Evolutionary conservation across 176 grass and related monocot species (phyloP).

Genomic region (Oropetium thomaeum): DNA sequence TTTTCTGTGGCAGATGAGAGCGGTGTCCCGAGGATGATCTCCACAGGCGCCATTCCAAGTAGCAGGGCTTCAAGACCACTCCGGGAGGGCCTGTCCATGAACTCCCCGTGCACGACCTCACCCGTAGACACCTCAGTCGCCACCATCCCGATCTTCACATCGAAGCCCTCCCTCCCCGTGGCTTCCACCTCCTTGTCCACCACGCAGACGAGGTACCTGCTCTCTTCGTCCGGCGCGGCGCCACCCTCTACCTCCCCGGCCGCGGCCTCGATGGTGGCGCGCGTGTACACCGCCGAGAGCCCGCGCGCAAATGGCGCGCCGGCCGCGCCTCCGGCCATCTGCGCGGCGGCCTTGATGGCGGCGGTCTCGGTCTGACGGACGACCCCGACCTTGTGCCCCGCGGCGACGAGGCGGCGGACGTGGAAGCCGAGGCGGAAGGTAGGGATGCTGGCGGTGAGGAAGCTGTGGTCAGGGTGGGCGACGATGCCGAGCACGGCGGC

Average conservation of each 20-base stretch:
- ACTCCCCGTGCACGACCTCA: constrained; percentile 81
- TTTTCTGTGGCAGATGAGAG: constrained; percentile 64
- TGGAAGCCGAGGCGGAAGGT: constrained; percentile 85
- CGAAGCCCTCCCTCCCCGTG: constrained; percentile 34
- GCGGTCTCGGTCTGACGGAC: constrained; percentile 96
- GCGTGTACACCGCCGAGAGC: constrained; percentile 80
- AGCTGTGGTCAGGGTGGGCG: constrained; percentile 74
- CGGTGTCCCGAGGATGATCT: constrained; percentile 74
- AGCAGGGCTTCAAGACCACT: constrained; percentile 73
- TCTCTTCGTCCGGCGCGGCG: constrained; percentile 20
- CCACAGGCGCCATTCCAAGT: constrained; percentile 63
- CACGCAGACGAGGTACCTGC: constrained; percentile 74
- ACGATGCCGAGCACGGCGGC: constrained; percentile 75
- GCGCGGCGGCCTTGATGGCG: constrained; percentile 75
- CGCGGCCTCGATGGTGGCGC: constrained; percentile 82
- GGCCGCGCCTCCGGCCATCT: constrained; percentile 38
- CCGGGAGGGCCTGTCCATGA: constrained; percentile 55
- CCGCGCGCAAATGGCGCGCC: constrained; percentile 48
- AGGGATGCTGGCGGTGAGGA: constrained; percentile 84
- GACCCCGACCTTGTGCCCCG: constrained; percentile 78
- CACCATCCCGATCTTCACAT: constrained; percentile 62
- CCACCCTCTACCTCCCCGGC: constrained; percentile 62
- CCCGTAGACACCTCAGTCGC: constrained; percentile 74
- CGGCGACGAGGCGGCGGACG: constrained; percentile 72
- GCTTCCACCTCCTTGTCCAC: constrained; percentile 66